Base-by-base conservation (phyloP, 2,329 filamentous ascomycete species). In the Pezicula rhizophila region DNA sequence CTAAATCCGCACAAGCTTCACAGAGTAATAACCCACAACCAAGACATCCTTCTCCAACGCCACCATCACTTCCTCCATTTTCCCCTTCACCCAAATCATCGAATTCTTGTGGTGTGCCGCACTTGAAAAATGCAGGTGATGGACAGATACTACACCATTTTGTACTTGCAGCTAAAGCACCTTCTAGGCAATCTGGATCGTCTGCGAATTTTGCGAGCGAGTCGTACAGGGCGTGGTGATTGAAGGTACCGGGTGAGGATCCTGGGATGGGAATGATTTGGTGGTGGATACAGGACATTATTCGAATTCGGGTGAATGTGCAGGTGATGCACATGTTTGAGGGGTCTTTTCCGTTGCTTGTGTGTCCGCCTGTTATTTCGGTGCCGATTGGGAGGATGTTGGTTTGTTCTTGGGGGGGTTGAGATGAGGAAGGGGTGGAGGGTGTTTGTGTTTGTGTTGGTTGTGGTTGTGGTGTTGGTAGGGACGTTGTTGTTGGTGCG, bases 101-200 rank as follows among this genome's bases (percentile, higher is more conserved):
- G 35, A 38, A 15, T 1, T 42, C 46, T 15, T 52, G 47, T 1
- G 47, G 42, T 5, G 35, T n/a, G 17, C 42, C 50, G 20, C 55
- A 61, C 20, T 42, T 38, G 14, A 38, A 47, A 7, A 45, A 48
- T 1, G 60, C 61, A 1, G 54, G 46, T 0, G 49, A 45, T 1
- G 58, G 51, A 38, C 61, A 64, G 25, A 64, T 49, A 8, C 45
- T 42, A 44, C 61, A 64, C 56, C 57, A 62, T 31, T 51, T 56
- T 1, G 53, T 48, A 1, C 35, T 35, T 4, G 18, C 39, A 4
- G 54, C 53, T 7, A 60, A n/a, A 35, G 50, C 39, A 14, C 40
- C 45, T 42, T 46, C 8, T 48, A 11, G 3, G 38, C 17, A 48
- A 56, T 10, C 8, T 10, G 28, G 37, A 15, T 42, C 49, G 2